A percentile compares a stretch with the other conserved stretches of the same genome.
phyloP scores from a whole-genome alignment of 805 yeast species.

The Kodamaea restingae region DNA sequence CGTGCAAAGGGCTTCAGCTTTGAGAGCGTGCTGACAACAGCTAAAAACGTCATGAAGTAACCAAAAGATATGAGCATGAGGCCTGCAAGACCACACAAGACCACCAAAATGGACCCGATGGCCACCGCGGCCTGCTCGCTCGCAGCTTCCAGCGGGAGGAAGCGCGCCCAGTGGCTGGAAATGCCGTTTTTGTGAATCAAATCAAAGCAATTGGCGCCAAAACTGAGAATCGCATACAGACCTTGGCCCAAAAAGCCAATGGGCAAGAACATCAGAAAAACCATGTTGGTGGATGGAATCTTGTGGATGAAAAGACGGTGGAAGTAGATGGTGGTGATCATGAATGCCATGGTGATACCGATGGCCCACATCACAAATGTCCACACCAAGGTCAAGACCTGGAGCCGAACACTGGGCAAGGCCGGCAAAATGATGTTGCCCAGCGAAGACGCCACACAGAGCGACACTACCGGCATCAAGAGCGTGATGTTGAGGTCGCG shows the following conservation, averaged over 20 bases:
- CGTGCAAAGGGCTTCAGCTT: constrained; percentile 34
- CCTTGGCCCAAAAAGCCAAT: constrained; percentile 88
- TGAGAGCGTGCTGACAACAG: constrained; percentile 39
- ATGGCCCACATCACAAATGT: constrained; percentile 63
- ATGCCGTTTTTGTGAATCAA: constrained; percentile 3
- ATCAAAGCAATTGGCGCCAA: constrained; percentile 42
- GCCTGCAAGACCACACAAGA: constrained; percentile 23
- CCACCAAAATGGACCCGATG: constrained; percentile 4
- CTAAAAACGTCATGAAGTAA: constrained; percentile 43
- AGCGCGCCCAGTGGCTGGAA: constrained; percentile 1
- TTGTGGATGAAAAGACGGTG: constrained; percentile 56
- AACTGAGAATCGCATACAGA: constrained; percentile 57
- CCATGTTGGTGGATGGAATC: constrained; percentile 50
- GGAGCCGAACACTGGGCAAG: constrained; percentile 41
- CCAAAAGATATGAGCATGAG: constrained; percentile 54
- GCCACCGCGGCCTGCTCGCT: constrained; percentile 2
- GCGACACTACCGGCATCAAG: constrained; percentile 72
- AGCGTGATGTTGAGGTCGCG: constrained; percentile 51
- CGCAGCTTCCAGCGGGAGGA: not conserved
- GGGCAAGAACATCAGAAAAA: constrained; percentile 72
- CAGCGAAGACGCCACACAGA: constrained; percentile 71
- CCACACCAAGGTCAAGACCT: constrained; percentile 51
- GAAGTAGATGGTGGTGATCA: constrained; percentile 49
- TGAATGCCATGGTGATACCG: constrained; percentile 59
- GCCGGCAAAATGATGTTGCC: constrained; percentile 52